Conservation (phyloP, 306 rosid species). For the Spatholobus suberectus region DNA sequence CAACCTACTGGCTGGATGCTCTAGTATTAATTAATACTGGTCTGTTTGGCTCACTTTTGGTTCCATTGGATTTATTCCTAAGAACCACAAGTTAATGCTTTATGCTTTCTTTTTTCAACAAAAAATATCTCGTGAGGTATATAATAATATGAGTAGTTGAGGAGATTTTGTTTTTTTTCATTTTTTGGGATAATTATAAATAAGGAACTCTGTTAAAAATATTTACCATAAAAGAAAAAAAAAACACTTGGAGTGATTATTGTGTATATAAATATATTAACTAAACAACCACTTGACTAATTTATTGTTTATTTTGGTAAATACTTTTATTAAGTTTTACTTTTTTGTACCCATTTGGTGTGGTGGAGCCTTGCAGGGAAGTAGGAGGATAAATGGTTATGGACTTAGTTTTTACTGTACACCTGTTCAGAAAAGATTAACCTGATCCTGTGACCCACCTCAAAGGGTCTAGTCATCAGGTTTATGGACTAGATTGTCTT, state of each 20-base stretch:
- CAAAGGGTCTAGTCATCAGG: slow-evolving; percentile 17
- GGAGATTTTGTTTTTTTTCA: not conserved
- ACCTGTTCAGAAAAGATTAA: not conserved
- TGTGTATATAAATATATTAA: not conserved
- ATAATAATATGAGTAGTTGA: not conserved
- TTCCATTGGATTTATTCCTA: not conserved
- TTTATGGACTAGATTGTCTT: slow-evolving; percentile 14
- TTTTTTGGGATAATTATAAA: not conserved
- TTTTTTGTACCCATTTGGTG: not conserved
- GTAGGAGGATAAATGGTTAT: not conserved
- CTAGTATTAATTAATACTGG: not conserved
- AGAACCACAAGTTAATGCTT: not conserved
- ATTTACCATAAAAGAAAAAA: not conserved
- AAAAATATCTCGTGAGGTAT: not conserved
- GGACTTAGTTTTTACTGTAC: not conserved
- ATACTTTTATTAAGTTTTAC: not conserved
- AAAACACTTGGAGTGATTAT: not conserved
- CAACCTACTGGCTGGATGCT: not conserved
- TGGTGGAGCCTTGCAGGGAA: not conserved
- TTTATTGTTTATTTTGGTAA: not conserved
- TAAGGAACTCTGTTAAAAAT: not conserved
- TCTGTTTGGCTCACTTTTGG: not conserved
- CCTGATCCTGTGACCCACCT: not conserved
- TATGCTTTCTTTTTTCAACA: not conserved
- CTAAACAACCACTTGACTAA: not conserved